These are phyloP conservation scores for Daldinia sp. DNA, from an alignment of 2,329 filamentous ascomycete genomes.

Conservation along the genomic window DNA sequence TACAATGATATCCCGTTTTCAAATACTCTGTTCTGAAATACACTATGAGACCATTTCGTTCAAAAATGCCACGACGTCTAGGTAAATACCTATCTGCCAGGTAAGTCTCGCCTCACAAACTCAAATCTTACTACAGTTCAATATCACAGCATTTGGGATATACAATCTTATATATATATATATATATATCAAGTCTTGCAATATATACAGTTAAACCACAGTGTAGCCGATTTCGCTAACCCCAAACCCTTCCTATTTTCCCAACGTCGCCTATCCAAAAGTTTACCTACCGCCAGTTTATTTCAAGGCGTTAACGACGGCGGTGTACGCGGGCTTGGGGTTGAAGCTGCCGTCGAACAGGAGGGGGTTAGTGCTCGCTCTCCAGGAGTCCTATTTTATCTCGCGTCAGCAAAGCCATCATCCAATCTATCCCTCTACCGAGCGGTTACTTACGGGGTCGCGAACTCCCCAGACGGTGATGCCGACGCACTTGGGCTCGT, in stretches of 20 bases:
- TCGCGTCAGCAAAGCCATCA: constrained; percentile 17
- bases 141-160: not conserved
- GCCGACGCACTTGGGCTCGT: constrained; percentile 67
- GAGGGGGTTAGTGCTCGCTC: constrained; percentile 58
- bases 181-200: constrained; percentile 14
- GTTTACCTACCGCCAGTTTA: constrained; percentile 23
- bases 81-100: too few species aligned
- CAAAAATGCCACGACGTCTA: too few species aligned
- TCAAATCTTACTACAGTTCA: not conserved
- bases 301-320: constrained; percentile 52
- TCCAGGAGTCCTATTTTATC: constrained; percentile 57
- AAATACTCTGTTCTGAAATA: not conserved
- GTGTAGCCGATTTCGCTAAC: constrained; percentile 2
- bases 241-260: not conserved
- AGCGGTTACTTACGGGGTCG: constrained; percentile 50
- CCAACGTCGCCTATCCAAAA: not conserved
- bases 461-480: constrained; percentile 70
- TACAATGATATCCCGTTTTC: constrained; percentile 31
- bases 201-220: constrained; percentile 32
- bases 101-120: not conserved
- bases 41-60: not conserved
- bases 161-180: constrained; percentile 19
- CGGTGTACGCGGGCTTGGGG: constrained; percentile 61
- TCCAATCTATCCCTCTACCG: too few species aligned
- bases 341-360: constrained; percentile 62